phyloP scores from a whole-genome alignment of 2,329 filamentous ascomycete species.

The Tolypocladium endophyticum region DNA sequence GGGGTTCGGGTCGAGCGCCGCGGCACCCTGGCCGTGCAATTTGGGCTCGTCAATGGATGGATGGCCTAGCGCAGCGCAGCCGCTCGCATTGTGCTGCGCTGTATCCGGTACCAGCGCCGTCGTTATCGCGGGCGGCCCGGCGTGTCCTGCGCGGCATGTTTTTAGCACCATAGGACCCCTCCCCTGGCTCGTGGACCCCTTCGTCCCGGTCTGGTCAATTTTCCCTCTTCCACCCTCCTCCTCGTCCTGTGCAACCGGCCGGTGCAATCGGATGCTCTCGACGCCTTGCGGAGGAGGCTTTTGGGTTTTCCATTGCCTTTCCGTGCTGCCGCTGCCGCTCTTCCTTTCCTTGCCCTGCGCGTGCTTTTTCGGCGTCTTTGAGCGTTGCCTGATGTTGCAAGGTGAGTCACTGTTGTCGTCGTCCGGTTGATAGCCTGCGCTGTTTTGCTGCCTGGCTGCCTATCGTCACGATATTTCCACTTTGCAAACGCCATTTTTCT shows the following conservation, averaged over 20 bases:
- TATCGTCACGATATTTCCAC: conserved; percentile 1
- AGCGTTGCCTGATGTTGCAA: neutral
- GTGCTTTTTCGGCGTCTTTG: neutral
- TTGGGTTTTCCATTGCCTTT: neutral
- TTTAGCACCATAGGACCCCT: conserved; percentile 2
- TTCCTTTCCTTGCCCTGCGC: neutral
- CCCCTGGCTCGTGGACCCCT: conserved; percentile 1
- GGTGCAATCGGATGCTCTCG: neutral
- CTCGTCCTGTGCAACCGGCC: neutral
- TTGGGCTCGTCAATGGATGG: neutral
- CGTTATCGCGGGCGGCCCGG: neutral
- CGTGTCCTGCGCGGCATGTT: neutral
- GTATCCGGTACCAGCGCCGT: neutral
- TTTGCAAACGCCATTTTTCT: neutral
- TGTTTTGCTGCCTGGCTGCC: conserved; percentile 3
- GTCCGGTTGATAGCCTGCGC: neutral
- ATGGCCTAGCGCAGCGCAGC: neutral
- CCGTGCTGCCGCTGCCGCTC: neutral
- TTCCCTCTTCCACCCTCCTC: neutral
- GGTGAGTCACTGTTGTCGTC: conserved; percentile 8
- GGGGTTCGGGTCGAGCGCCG: neutral
- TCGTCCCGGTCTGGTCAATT: neutral
- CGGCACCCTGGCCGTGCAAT: neutral
- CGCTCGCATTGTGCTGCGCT: neutral
- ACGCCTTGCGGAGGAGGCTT: neutral